Conservation (phyloP, 2,329 filamentous ascomycete genomes). For the Cryoendolithus antarcticus region DNA sequence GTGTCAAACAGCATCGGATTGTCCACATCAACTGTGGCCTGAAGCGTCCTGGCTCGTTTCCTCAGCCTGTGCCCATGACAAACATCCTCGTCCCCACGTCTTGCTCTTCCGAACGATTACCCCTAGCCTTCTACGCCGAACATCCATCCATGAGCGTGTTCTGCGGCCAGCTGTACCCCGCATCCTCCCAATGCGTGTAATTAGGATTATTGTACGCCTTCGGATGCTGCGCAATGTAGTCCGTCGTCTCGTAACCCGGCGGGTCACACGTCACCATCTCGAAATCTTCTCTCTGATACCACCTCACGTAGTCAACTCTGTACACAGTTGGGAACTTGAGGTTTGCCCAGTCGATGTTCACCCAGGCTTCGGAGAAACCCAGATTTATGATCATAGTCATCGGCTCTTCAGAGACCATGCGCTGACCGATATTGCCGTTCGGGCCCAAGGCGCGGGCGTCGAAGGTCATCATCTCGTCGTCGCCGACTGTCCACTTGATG, state of each 20-base stretch:
- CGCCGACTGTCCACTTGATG: slow-evolving; percentile 57
- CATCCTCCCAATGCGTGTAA: slow-evolving; percentile 45
- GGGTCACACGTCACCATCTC: slow-evolving; percentile 54
- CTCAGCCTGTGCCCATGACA: too few species aligned
- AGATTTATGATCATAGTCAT: slow-evolving; percentile 57
- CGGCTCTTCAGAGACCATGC: slow-evolving; percentile 54
- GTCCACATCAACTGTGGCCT: too few species aligned
- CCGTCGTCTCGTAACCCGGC: slow-evolving; percentile 51
- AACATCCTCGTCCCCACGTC: too few species aligned
- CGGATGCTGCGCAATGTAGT: slow-evolving; percentile 52
- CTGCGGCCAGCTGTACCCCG: slow-evolving; percentile 47
- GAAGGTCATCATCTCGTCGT: slow-evolving; percentile 52
- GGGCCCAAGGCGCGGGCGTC: slow-evolving; percentile 47
- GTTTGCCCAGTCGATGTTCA: slow-evolving; percentile 31
- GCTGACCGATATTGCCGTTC: slow-evolving; percentile 57
- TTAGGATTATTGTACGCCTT: slow-evolving; percentile 53
- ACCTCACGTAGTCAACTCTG: slow-evolving; percentile 56
- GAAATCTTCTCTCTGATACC: slow-evolving; percentile 52
- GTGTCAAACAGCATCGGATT: too few species aligned
- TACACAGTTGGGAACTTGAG: slow-evolving; percentile 43
- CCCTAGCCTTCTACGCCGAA: slow-evolving; percentile 2
- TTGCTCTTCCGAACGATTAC: too few species aligned
- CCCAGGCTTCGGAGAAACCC: slow-evolving; percentile 47
- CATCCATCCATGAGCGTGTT: slow-evolving; percentile 51
- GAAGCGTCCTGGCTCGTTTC: too few species aligned